A percentile compares a stretch with the other conserved stretches of the same genome.
Conservation (phyloP, 306 rosid species). For the Amphicarpaea edgeworthii region DNA sequence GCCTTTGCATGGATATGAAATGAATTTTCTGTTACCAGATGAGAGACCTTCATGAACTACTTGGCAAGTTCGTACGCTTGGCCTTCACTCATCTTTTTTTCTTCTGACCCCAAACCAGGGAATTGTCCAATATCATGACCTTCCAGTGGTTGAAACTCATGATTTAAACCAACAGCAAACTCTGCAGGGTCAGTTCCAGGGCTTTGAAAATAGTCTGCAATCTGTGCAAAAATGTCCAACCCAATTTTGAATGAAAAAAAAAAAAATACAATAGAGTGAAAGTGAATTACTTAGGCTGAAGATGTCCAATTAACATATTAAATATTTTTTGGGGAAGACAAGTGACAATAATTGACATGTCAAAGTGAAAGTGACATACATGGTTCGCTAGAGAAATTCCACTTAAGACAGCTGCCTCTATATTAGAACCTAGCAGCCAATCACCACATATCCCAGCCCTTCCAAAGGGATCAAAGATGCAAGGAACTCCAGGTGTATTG, state of each 20-base stretch:
- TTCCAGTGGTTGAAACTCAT: constrained; percentile 67
- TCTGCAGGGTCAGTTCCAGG: constrained; percentile 55
- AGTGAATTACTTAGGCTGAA: constrained; percentile 20
- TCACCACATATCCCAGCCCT: constrained; percentile 96
- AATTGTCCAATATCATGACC: constrained; percentile 91
- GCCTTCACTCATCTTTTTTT: constrained; percentile 45
- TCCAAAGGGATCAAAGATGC: constrained; percentile 88
- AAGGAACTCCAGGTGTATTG: constrained; percentile 80
- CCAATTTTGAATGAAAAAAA: constrained; percentile 14
- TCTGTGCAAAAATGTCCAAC: constrained; percentile 54
- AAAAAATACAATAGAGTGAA: constrained; percentile 3
- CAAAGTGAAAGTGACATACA: constrained; percentile 51
- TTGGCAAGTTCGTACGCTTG: constrained; percentile 52
- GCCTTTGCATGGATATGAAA: constrained; percentile 41
- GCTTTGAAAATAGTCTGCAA: constrained; percentile 76
- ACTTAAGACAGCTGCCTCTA: constrained; percentile 89
- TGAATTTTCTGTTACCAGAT: constrained; percentile 5
- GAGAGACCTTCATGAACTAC: constrained; percentile 43
- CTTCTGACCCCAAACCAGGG: constrained; percentile 61
- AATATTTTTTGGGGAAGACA: not conserved
- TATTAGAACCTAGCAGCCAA: constrained; percentile 91
- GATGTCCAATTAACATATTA: not conserved
- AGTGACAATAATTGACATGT: constrained; percentile 3
- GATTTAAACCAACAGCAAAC: constrained; percentile 72
- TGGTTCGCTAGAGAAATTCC: constrained; percentile 89